Evolutionary conservation across 2,329 filamentous ascomycete genomes (phyloP).

Genomic region (Immersiporthe knoxdaviesiana): DNA sequence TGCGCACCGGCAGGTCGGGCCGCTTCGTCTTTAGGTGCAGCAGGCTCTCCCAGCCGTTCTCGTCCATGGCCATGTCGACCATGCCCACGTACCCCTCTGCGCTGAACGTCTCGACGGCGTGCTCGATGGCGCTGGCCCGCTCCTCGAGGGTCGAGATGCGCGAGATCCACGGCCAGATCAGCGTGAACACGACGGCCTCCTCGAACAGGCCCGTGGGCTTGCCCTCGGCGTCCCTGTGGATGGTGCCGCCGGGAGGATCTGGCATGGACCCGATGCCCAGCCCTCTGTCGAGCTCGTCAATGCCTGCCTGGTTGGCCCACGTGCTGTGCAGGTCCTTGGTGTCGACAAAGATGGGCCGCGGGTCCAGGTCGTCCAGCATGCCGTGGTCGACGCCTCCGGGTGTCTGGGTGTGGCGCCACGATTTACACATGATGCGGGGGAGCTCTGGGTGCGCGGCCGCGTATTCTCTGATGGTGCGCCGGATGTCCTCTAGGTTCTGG

Average conservation of each 20-base stretch:
- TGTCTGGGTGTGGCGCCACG: conserved; percentile 61
- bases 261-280: conserved; percentile 51
- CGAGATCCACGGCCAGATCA: conserved; percentile 59
- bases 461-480: conserved; percentile 47
- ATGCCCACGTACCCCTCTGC: conserved; percentile 56
- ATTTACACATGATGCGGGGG: conserved; percentile 53
- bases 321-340: conserved; percentile 60
- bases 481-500: conserved; percentile 53
- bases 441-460: conserved; percentile 49
- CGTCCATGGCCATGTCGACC: conserved; percentile 64
- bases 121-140: conserved; percentile 48
- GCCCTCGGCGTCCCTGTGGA: conserved; percentile 51
- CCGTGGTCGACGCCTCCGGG: conserved; percentile 50
- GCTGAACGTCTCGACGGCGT: conserved; percentile 53
- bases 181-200: conserved; percentile 56
- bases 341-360: conserved; percentile 58
- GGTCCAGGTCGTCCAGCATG: conserved; percentile 55
- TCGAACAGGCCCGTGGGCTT: conserved; percentile 54
- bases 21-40: conserved; percentile 41
- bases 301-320: conserved; percentile 58
- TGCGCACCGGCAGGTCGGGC: conserved; percentile 47
- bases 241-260: conserved; percentile 55
- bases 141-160: conserved; percentile 51
- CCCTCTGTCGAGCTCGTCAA: conserved; percentile 54
- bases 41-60: conserved; percentile 56